Conservation (phyloP, 148 eudicot species). For the Silene uniflora region DNA sequence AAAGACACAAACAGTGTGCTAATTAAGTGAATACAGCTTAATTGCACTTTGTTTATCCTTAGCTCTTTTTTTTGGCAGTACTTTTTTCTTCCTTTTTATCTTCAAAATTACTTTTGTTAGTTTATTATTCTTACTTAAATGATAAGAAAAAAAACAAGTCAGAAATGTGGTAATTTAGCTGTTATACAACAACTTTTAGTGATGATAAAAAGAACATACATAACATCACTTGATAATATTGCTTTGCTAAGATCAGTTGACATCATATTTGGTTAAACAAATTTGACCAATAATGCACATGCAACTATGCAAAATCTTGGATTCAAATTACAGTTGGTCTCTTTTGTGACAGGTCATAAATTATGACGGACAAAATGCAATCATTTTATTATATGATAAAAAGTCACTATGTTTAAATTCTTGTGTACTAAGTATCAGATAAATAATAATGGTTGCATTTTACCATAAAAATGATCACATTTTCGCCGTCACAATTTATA, state of each 20-base stretch:
- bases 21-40: neutral
- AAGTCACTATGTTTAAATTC: too few relatives aligned
- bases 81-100: constrained; percentile 1
- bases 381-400: too few relatives aligned
- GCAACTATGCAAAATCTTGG: neutral
- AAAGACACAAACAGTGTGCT: neutral
- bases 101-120: neutral
- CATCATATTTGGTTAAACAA: neutral
- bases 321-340: neutral
- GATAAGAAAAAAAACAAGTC: constrained; percentile 2
- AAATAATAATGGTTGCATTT: too few relatives aligned
- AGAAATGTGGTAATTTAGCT: constrained; percentile 5
- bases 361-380: too few relatives aligned
- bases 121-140: neutral
- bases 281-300: neutral
- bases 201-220: neutral
- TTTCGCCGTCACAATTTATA: too few relatives aligned
- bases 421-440: too few relatives aligned
- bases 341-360: too few relatives aligned
- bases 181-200: neutral
- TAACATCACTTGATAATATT: too few relatives aligned
- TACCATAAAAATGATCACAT: too few relatives aligned
- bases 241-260: neutral
- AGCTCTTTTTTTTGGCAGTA: neutral
- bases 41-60: constrained; percentile 2